Evolutionary conservation across 345 rosid genomes (phyloP).

Genomic region (Balakata baccata): DNA sequence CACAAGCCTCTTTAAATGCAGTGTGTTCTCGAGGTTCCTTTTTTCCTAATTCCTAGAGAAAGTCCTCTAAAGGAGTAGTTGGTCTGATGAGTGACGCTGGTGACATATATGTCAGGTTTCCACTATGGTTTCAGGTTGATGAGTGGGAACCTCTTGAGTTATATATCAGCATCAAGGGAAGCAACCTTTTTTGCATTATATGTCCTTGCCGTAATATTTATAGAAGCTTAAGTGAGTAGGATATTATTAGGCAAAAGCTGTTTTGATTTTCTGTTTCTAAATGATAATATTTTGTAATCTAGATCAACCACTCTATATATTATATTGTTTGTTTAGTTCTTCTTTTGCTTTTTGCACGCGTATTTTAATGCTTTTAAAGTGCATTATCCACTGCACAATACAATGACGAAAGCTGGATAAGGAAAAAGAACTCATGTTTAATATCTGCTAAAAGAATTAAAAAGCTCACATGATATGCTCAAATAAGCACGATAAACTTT

Average conservation of each 20-base stretch:
- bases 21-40: not conserved
- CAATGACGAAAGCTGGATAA: not conserved
- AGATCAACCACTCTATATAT: not conserved
- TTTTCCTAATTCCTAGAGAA: not conserved
- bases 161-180: not conserved
- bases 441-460: not conserved
- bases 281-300: not conserved
- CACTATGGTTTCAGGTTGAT: slow-evolving; percentile 13
- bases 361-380: not conserved
- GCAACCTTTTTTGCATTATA: not conserved
- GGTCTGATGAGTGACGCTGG: slow-evolving; percentile 6
- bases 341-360: not conserved
- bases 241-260: not conserved
- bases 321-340: not conserved
- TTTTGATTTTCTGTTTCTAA: not conserved
- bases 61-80: not conserved
- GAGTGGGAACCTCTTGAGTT: slow-evolving; percentile 12
- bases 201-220: not conserved
- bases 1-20: not conserved
- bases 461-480: too few species aligned
- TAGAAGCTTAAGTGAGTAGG: not conserved
- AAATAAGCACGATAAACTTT: too few species aligned
- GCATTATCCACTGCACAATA: not conserved
- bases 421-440: not conserved
- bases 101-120: not conserved